Base-by-base conservation (phyloP, 495 filamentous ascomycete species). In the Penicillium crystallinum region DNA sequence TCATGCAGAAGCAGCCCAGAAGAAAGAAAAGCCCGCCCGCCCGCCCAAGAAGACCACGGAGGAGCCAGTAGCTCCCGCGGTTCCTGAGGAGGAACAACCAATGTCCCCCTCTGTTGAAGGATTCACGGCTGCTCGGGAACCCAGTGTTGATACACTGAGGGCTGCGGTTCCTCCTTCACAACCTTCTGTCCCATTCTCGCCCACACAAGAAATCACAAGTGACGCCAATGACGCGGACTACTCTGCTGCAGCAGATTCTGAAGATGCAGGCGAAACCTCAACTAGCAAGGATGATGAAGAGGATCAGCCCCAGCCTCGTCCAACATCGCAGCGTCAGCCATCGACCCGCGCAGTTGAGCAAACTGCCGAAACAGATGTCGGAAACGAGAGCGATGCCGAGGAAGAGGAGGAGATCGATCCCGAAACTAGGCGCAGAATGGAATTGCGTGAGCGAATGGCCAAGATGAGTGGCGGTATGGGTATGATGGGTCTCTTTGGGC, bases 401-500 rank as follows among this genome's bases (percentile, higher is more conserved):
- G 86, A 90, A 37, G 89, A 93, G 45, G 89, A 93, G 37, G 92
- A 96, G n/a, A 72, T 95, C 40, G 93, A 98, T 53, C 90, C 90
- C 0, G 93, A 98, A 65, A 75, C 90, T 31, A 86, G 81, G 52
- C 86, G 92, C 53, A 86, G 86, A 67, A 83, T 95, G 72, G 93
- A 95, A 59, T 74, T 98, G 46, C 83, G 95, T 36, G 90, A 91
- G 45, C 83, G 93, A 54, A 97, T 98, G 89, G 92, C 91, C 21
- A 96, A 95, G 70, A 95, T 98, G 88, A 93, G 90, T 56, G 93
- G 95, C 53, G 93, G 93, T 14, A 96, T 96, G 90, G 91, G 91
- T 14, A 91, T 96, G 86, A 84, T 89, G 66, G 91, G 92, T 40
- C 91, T 97, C 80, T 93, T 96, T 68, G 89, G 89, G 10, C 79